phyloP scores from a whole-genome alignment of 352 stramenopile genomes.

The Globisporangium uncinulatum region DNA sequence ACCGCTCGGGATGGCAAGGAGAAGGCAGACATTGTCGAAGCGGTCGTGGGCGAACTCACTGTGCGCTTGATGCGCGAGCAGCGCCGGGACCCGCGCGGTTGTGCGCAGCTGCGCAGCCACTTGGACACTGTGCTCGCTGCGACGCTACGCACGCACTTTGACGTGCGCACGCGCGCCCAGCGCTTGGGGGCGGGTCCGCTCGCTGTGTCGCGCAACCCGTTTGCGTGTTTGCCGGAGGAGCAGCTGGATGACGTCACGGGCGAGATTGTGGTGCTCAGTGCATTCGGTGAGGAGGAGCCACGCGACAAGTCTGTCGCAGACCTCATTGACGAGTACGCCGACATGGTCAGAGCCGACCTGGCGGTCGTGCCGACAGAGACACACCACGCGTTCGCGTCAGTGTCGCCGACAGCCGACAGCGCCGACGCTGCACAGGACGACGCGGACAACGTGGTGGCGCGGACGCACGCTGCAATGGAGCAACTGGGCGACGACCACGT shows the following conservation, averaged over 20 bases:
- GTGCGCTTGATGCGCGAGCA: constrained; percentile 37
- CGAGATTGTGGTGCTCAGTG: constrained; percentile 39
- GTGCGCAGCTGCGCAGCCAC: constrained; percentile 28
- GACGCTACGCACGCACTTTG: constrained; percentile 63
- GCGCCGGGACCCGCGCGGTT: constrained; percentile 14
- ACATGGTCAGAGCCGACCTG: not conserved
- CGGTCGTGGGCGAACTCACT: constrained; percentile 56
- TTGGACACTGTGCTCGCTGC: constrained; percentile 46
- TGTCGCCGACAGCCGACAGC: not conserved
- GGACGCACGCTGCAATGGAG: constrained; percentile 19
- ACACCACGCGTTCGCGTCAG: constrained; percentile 31
- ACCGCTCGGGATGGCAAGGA: constrained; percentile 12
- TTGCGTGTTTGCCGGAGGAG: constrained; percentile 54
- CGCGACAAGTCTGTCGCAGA: constrained; percentile 27
- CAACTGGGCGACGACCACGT: constrained; percentile 36
- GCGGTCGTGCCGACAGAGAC: too few species aligned
- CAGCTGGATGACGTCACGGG: constrained; percentile 49
- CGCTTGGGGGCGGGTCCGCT: constrained; percentile 27
- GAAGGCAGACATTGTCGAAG: constrained; percentile 56
- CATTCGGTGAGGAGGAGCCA: constrained; percentile 19
- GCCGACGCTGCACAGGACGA: constrained; percentile 4
- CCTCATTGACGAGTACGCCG: constrained; percentile 40
- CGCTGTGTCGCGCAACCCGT: constrained; percentile 48
- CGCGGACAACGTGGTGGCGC: not conserved
- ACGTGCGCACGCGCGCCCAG: constrained; percentile 21